Evolutionary conservation across 768 basidiomycete genomes (phyloP).

Genomic region (Porpolomopsis calyptriformis): DNA sequence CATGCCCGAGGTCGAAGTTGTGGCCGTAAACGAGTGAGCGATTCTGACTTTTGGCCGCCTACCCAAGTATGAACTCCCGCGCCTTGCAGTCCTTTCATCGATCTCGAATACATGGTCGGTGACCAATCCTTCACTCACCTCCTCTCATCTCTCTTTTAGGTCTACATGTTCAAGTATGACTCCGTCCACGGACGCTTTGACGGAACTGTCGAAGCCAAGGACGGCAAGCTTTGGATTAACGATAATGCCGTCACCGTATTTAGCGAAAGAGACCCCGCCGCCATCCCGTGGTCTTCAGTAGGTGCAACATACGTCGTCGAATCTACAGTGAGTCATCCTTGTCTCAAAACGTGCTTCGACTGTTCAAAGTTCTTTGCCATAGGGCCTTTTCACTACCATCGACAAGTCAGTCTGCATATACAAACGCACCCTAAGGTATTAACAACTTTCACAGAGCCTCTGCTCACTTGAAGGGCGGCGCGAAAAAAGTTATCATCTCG

Average conservation of each 20-base stretch:
- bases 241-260: constrained; percentile 69
- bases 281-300: constrained; percentile 70
- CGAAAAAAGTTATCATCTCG: constrained; percentile 99
- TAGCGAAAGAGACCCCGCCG: constrained; percentile 77
- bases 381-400: constrained; percentile 95
- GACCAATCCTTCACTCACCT: not conserved
- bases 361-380: constrained; percentile 13
- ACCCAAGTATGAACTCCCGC: constrained; percentile 1
- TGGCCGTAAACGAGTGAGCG: constrained; percentile 88
- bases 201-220: constrained; percentile 69
- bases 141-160: constrained; percentile 29
- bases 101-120: constrained; percentile 89
- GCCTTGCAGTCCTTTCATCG: constrained; percentile 80
- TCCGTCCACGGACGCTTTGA: constrained; percentile 90
- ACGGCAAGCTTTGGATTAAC: constrained; percentile 83
- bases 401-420: constrained; percentile 50
- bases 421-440: constrained; percentile 5
- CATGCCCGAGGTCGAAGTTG: constrained; percentile 65
- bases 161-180: constrained; percentile 99
- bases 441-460: constrained; percentile 46
- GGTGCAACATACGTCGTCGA: constrained; percentile 94
- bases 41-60: not conserved
- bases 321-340: constrained; percentile 58
- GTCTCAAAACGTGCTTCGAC: not conserved
- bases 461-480: constrained; percentile 93